phyloP scores from a whole-genome alignment of 2,329 filamentous ascomycete species.

The Trichoderma oligosporum region DNA sequence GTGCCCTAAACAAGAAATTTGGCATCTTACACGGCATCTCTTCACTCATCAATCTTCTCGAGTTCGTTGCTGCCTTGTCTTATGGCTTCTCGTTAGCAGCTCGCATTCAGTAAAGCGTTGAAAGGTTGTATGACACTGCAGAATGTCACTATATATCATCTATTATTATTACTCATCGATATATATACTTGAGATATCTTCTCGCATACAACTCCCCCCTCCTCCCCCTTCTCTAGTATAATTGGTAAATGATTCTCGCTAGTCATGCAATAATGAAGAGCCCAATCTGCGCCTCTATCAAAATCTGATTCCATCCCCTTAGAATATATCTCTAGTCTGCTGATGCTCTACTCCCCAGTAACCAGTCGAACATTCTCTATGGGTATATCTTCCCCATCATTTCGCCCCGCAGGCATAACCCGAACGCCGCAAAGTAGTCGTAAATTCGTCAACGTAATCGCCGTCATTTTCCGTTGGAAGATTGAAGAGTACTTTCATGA shows the following conservation, averaged over 20 bases:
- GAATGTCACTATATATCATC: not conserved
- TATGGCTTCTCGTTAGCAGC: constrained; percentile 75
- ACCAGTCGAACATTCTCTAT: constrained; percentile 3
- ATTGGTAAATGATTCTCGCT: not conserved
- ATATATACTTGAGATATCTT: not conserved
- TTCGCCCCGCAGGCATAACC: constrained; percentile 8
- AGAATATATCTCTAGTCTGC: constrained; percentile 6
- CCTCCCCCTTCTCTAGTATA: too few relatives aligned
- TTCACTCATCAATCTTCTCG: constrained; percentile 71
- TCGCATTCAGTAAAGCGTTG: constrained; percentile 47
- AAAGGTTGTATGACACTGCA: not conserved
- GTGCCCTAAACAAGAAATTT: constrained; percentile 73
- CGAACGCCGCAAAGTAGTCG: not conserved
- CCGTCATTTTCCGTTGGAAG: not conserved
- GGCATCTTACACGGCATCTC: constrained; percentile 76
- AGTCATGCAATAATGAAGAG: constrained; percentile 2
- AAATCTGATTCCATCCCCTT: not conserved
- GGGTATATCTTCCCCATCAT: constrained; percentile 2
- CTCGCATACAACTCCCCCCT: not conserved
- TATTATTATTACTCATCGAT: not conserved
- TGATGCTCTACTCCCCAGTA: constrained; percentile 7
- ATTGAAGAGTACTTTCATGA: constrained; percentile 27
- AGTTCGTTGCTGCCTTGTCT: constrained; percentile 63
- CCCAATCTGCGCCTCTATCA: not conserved
- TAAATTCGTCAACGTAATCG: constrained; percentile 4